phyloP scores from a whole-genome alignment of 371 early-diverging fungal species.

The Saksenaea oblongispora region DNA sequence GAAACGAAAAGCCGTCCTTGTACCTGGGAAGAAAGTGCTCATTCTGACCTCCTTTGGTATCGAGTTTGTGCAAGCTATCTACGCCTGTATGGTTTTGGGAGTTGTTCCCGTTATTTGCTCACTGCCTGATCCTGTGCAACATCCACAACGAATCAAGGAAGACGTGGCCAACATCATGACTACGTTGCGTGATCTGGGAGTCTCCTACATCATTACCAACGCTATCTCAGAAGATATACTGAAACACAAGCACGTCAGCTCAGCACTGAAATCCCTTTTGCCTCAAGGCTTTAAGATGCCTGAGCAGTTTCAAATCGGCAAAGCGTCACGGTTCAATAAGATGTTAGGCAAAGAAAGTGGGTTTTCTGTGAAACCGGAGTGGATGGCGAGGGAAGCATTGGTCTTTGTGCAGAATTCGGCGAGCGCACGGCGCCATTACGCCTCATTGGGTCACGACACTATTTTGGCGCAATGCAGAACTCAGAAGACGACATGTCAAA shows the following conservation, averaged over 20 bases:
- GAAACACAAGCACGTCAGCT: constrained; percentile 51
- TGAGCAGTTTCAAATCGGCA: constrained; percentile 56
- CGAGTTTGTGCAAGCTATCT: constrained; percentile 74
- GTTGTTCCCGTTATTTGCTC: constrained; percentile 74
- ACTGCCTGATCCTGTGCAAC: constrained; percentile 62
- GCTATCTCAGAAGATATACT: constrained; percentile 66
- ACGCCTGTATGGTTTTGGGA: constrained; percentile 81
- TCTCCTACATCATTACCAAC: constrained; percentile 63
- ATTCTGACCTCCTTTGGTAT: constrained; percentile 72
- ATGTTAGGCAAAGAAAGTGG: constrained; percentile 61
- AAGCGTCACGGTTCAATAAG: constrained; percentile 57
- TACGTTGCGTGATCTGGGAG: constrained; percentile 60
- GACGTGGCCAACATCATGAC: constrained; percentile 65
- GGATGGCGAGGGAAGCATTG: constrained; percentile 44
- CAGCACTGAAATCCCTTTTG: constrained; percentile 28
- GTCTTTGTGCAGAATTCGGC: constrained; percentile 55
- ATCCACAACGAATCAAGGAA: constrained; percentile 59
- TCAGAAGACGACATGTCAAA: constrained; percentile 78
- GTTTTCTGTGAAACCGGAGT: constrained; percentile 47
- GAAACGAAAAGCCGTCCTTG: constrained; percentile 51
- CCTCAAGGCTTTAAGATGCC: constrained; percentile 32
- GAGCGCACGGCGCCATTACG: constrained; percentile 60
- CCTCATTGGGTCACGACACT: constrained; percentile 64
- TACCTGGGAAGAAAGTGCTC: constrained; percentile 62
- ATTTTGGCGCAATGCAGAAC: constrained; percentile 76